A percentile compares a stretch with the other conserved stretches of the same genome.
Conservation (phyloP, 441 rosid genomes). For the Euphorbia schlechtendalii region DNA sequence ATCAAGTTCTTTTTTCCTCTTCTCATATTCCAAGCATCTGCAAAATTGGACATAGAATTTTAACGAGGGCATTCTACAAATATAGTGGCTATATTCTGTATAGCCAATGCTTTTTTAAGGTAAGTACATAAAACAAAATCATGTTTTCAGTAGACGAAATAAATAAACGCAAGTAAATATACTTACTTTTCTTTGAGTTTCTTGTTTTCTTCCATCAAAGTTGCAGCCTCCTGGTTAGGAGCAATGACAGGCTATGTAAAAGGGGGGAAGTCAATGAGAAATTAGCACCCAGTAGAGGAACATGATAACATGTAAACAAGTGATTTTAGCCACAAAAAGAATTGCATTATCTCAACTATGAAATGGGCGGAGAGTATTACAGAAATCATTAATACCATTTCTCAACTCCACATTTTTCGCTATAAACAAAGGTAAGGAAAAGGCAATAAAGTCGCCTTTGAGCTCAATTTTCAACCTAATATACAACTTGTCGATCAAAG, state of each 20-base stretch:
- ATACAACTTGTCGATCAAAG: too few species aligned
- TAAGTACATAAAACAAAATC: background rate
- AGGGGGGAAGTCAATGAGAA: background rate
- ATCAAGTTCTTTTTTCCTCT: conserved; percentile 48
- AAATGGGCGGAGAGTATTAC: background rate
- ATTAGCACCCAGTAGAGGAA: background rate
- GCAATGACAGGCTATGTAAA: conserved; percentile 28
- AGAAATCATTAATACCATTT: background rate
- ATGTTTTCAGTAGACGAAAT: background rate
- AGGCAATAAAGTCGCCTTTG: background rate
- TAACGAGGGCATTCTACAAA: background rate
- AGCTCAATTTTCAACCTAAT: too few species aligned
- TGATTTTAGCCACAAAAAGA: background rate
- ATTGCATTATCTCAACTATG: background rate
- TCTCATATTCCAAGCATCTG: conserved; percentile 69
- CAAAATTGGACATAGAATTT: conserved; percentile 4
- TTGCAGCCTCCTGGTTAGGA: conserved; percentile 33
- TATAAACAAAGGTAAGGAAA: background rate
- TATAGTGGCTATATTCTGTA: background rate
- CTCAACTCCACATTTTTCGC: background rate
- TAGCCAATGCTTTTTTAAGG: background rate
- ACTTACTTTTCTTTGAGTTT: conserved; percentile 69
- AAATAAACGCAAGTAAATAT: background rate
- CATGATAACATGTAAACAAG: background rate
- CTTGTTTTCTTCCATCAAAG: conserved; percentile 61